Base-by-base conservation (phyloP, 164 flowering plant genomes). In the Brasenia schreberi region DNA sequence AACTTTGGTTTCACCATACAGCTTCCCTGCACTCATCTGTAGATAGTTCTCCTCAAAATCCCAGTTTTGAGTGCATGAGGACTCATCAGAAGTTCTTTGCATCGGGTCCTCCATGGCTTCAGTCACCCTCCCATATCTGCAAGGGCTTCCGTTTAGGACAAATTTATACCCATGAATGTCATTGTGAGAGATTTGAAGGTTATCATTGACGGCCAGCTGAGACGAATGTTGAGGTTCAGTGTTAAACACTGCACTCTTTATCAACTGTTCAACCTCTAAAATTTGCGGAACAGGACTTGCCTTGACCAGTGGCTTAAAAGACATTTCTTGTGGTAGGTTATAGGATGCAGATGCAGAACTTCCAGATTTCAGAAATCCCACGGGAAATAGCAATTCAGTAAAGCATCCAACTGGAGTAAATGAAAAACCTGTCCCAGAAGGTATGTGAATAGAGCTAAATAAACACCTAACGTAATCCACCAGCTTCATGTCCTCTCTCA, bases 401-500 rank as follows among this genome's bases (percentile, higher is more conserved):
- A 49, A 14, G 56, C 56, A 49, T 9, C 56, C 56, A 9, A 49
- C 56, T 49, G 56, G 16, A 6, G 56, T 9, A 14, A 49, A 9
- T 14, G 56, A 9, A 49, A 49, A 49, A 9, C 56, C 56, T 14
- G 16, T 14, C 56, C 16, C 56, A 49, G 56, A 49, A 9, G 56
- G 56, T 9, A 49, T 9, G 16, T 49, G 56, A 49, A 49, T 9
- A 49, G 10, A 14, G 56, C 10, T 49, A 49, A 49, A 49, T 49
- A 49, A 49, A 7, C 16, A 49, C 56, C 70, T 83, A 59, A 89
- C 63, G 63, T 66, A 70, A 62, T 80, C 70, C 64, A 84, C 84
- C 56, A 81, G 44, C 27, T 68, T 64, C 60, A 63, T 68, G 76
- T 86, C 84, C 69, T 89, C 89, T 65, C 68, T 62, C 33, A 91